Evolutionary conservation across 495 filamentous ascomycete genomes (phyloP).

Genomic region (Annulohypoxylon maeteangense): DNA sequence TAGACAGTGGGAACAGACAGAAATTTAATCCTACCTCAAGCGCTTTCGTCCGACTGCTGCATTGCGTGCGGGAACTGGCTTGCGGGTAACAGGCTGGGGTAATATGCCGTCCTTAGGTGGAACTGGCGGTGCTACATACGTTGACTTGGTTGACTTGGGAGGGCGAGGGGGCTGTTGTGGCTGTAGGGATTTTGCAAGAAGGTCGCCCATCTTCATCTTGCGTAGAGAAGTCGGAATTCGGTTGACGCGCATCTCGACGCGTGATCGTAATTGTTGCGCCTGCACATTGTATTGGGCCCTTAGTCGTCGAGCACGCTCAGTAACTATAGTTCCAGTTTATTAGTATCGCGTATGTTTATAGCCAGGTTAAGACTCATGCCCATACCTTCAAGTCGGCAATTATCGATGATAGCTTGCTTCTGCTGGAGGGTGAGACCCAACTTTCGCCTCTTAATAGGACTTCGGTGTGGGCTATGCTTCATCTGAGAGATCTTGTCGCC

Average conservation of each 20-base stretch:
- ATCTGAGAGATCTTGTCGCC: slow-evolving; percentile 56
- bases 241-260: slow-evolving; percentile 94
- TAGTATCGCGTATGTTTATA: slow-evolving; percentile 2
- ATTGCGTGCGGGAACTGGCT: slow-evolving; percentile 42
- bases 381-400: slow-evolving; percentile 91
- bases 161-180: slow-evolving; percentile 33
- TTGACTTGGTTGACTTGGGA: slow-evolving; percentile 40
- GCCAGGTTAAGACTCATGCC: slow-evolving; percentile 17
- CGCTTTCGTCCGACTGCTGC: slow-evolving; percentile 64
- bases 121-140: slow-evolving; percentile 44
- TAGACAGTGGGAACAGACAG: background rate
- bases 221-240: slow-evolving; percentile 85
- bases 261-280: slow-evolving; percentile 81
- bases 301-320: slow-evolving; percentile 89
- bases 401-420: slow-evolving; percentile 91
- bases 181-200: slow-evolving; percentile 63
- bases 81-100: slow-evolving; percentile 41
- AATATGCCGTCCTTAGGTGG: slow-evolving; percentile 44
- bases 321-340: slow-evolving; percentile 66
- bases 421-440: slow-evolving; percentile 77
- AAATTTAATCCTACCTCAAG: slow-evolving; percentile 64
- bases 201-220: slow-evolving; percentile 83
- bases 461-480: slow-evolving; percentile 55
- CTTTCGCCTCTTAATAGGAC: slow-evolving; percentile 68
- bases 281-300: slow-evolving; percentile 90